phyloP scores from a whole-genome alignment of 495 filamentous ascomycete species.

The Paragyromitra xinjiangensis region DNA sequence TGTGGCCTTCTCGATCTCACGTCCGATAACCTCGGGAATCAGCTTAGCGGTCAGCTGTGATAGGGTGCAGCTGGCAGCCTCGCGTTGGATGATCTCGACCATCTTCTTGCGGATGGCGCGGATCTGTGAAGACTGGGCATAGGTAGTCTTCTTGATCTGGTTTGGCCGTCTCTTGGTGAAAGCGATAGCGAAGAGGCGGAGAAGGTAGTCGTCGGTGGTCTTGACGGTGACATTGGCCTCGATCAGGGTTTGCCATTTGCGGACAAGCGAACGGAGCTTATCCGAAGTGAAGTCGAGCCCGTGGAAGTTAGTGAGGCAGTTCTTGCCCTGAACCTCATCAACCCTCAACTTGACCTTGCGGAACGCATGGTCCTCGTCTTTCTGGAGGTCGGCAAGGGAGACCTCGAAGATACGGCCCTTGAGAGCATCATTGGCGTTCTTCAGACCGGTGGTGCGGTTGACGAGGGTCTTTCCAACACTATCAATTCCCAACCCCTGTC shows the following conservation, averaged over 20 bases:
- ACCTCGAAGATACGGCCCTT: slow-evolving; percentile 99
- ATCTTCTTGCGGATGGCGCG: slow-evolving; percentile 98
- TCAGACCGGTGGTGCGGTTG: slow-evolving; percentile 98
- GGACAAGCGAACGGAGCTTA: slow-evolving; percentile 97
- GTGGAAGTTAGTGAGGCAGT: slow-evolving; percentile 99
- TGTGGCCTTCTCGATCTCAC: slow-evolving; percentile 98
- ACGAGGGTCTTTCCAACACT: slow-evolving; percentile 99
- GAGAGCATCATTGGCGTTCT: slow-evolving; percentile 98
- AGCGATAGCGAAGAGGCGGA: slow-evolving; percentile 96
- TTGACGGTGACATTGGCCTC: slow-evolving; percentile 99
- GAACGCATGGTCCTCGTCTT: slow-evolving; percentile 99
- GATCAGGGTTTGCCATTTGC: slow-evolving; percentile 99
- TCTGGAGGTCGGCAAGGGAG: slow-evolving; percentile 97
- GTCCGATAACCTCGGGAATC: slow-evolving; percentile 98
- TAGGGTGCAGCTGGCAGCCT: slow-evolving; percentile 91
- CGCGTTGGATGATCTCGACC: slow-evolving; percentile 96
- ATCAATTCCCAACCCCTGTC: slow-evolving; percentile 31
- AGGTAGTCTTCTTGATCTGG: slow-evolving; percentile 99
- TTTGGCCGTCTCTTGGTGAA: slow-evolving; percentile 99
- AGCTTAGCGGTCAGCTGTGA: slow-evolving; percentile 96
- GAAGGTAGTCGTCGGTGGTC: slow-evolving; percentile 98
- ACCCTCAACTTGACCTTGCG: slow-evolving; percentile 99
- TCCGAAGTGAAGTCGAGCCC: slow-evolving; percentile 99
- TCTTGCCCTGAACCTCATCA: slow-evolving; percentile 99
- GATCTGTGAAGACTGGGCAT: slow-evolving; percentile 94